Evolutionary conservation across 371 early-diverging fungal genomes (phyloP).

Genomic region (Phascolomyces articulosus): DNA sequence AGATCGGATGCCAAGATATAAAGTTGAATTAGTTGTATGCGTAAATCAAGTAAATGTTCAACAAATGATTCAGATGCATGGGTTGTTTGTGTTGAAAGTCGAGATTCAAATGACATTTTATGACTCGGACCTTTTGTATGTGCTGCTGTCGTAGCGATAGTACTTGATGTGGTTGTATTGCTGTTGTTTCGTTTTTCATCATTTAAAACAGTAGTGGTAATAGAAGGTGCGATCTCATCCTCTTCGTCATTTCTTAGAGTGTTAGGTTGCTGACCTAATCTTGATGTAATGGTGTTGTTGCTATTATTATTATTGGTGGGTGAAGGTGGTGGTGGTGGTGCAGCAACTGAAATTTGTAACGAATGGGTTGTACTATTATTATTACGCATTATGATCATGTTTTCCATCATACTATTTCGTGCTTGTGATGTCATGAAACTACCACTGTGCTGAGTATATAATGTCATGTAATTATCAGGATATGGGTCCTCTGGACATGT

Average conservation of each 20-base stretch:
- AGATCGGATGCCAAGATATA: conserved; percentile 65
- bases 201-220: not conserved
- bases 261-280: not conserved
- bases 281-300: not conserved
- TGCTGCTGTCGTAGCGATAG: not conserved
- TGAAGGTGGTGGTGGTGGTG: too few relatives aligned
- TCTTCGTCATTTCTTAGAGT: not conserved
- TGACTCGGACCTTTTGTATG: not conserved
- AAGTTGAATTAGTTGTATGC: conserved; percentile 8
- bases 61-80: conserved; percentile 5
- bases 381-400: not conserved
- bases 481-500: conserved; percentile 9
- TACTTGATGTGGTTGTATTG: not conserved
- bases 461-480: conserved; percentile 3
- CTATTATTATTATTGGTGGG: too few relatives aligned
- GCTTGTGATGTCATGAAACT: not conserved
- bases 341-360: not conserved
- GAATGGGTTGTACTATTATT: not conserved
- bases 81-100: conserved; percentile 2
- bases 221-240: not conserved
- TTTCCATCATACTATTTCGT: not conserved
- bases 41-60: conserved; percentile 1
- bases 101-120: conserved; percentile 8
- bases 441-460: not conserved
- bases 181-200: not conserved